Evolutionary conservation across 495 filamentous ascomycete species (phyloP).

Genomic region (Penicillium desertorum): DNA sequence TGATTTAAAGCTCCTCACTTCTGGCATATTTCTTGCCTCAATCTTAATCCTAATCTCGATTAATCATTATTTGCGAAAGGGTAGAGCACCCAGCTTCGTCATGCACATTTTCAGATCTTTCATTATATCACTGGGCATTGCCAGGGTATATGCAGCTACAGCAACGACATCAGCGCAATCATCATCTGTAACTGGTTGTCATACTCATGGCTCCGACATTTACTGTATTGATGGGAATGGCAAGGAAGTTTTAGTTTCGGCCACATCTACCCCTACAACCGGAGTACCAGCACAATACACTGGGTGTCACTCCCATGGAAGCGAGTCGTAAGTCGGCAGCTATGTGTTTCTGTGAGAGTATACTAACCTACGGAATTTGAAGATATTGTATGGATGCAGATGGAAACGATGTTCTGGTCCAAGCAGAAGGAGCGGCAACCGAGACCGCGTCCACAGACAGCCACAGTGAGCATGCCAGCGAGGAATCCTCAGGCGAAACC

Average conservation of each 20-base stretch:
- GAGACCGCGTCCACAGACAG: not conserved
- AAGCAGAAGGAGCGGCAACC: conserved; percentile 27
- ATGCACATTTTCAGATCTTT: conserved; percentile 18
- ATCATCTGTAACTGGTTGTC: conserved; percentile 42
- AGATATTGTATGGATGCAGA: conserved; percentile 50
- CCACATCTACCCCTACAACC: conserved; percentile 42
- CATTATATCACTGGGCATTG: conserved; percentile 13
- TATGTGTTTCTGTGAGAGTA: not conserved
- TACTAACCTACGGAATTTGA: conserved; percentile 7
- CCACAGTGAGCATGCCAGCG: conserved; percentile 5
- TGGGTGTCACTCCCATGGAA: conserved; percentile 51
- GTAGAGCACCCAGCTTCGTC: not conserved
- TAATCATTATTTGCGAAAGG: not conserved
- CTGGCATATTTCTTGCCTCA: not conserved
- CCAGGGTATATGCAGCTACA: conserved; percentile 19
- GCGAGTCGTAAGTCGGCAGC: conserved; percentile 39
- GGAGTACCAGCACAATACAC: conserved; percentile 49
- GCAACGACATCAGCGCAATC: conserved; percentile 22
- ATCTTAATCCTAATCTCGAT: not conserved
- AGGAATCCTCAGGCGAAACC: conserved; percentile 15
- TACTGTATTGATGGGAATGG: conserved; percentile 43
- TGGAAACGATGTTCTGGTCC: conserved; percentile 48
- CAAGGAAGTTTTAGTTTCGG: conserved; percentile 41
- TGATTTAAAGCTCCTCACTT: not conserved
- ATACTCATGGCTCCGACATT: conserved; percentile 38